Percentiles rank a stretch among this genome's conserved stretches.
Evolutionary conservation across 2,329 filamentous ascomycete genomes (phyloP).

Genomic region (Paracoccidioides brasiliensis): DNA sequence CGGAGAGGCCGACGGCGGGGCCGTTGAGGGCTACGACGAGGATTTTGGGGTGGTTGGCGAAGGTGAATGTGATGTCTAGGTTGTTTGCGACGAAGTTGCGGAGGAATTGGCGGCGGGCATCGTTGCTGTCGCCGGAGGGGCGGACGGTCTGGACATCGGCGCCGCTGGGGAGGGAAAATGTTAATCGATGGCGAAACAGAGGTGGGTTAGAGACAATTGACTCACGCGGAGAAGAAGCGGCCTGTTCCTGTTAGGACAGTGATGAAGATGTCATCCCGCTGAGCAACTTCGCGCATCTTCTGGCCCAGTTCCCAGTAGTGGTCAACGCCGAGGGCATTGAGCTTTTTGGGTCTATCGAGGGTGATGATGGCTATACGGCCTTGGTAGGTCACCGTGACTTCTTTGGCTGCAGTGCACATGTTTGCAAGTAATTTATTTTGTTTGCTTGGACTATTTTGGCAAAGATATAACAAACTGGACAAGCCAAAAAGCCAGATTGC

Average conservation of each 20-base stretch:
- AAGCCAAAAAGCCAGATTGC: no score
- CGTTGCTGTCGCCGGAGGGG: conserved; percentile 29
- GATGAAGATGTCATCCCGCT: conserved; percentile 65
- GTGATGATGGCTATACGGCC: conserved; percentile 71
- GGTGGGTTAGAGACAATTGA: conserved; percentile 2
- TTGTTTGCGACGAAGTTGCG: conserved; percentile 69
- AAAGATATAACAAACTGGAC: no score
- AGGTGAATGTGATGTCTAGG: conserved; percentile 76
- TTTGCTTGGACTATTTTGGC: background rate
- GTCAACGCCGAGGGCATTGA: conserved; percentile 62
- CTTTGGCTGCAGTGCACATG: conserved; percentile 6
- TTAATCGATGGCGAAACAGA: background rate
- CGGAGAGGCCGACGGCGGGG: conserved; percentile 75
- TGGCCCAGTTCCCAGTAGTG: conserved; percentile 68
- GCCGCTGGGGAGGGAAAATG: conserved; percentile 41
- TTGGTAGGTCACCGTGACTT: conserved; percentile 48
- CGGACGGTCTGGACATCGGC: conserved; percentile 57
- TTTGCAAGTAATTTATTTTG: background rate
- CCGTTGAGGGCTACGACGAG: conserved; percentile 86
- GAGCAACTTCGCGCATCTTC: conserved; percentile 63
- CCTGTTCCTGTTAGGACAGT: conserved; percentile 77
- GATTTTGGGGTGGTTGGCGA: conserved; percentile 89
- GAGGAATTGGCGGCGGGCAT: conserved; percentile 47
- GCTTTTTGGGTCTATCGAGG: conserved; percentile 71
- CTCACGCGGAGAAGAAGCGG: conserved; percentile 74